Evolutionary conservation across 495 filamentous ascomycete species (phyloP).

Genomic region (Neurospora intermedia): DNA sequence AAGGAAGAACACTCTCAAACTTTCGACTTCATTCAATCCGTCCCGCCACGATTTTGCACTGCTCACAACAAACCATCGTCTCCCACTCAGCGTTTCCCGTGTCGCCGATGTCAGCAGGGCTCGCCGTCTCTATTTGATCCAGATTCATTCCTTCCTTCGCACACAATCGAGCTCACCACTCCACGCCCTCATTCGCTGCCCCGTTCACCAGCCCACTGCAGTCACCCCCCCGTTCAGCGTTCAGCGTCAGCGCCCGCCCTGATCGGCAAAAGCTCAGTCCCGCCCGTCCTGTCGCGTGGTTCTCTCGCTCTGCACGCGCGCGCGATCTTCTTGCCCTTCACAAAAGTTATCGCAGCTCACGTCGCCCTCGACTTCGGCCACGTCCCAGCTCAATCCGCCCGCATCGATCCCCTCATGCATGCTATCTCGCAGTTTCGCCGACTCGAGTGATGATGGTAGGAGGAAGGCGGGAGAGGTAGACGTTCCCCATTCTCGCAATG

Average conservation of each 20-base stretch:
- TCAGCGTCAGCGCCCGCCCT: conserved; percentile 6
- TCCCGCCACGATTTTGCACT: conserved; percentile 5
- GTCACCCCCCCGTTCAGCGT: conserved; percentile 2
- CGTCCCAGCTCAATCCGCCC: conserved; percentile 5
- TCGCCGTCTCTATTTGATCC: background rate
- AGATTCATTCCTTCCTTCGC: background rate
- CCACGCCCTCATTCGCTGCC: background rate
- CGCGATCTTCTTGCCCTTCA: conserved; percentile 10
- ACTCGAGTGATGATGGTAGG: conserved; percentile 45
- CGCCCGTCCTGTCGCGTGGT: conserved; percentile 16
- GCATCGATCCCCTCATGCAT: conserved; percentile 25
- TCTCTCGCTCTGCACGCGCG: conserved; percentile 14
- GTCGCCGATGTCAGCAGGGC: conserved; percentile 1
- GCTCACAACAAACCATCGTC: background rate
- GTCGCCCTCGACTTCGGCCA: background rate
- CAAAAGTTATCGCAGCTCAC: background rate
- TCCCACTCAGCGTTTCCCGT: background rate
- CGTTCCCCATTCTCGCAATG: conserved; percentile 44
- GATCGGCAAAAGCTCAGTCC: conserved; percentile 11
- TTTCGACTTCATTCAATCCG: conserved; percentile 16
- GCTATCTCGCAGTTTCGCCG: conserved; percentile 25
- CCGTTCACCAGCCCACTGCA: background rate
- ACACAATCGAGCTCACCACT: background rate
- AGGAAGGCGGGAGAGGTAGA: conserved; percentile 38
- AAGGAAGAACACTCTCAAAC: conserved; percentile 11